A percentile compares a stretch with the other conserved stretches of the same genome.
phyloP scores from a whole-genome alignment of 805 yeast species.

The Saturnispora bothae region DNA sequence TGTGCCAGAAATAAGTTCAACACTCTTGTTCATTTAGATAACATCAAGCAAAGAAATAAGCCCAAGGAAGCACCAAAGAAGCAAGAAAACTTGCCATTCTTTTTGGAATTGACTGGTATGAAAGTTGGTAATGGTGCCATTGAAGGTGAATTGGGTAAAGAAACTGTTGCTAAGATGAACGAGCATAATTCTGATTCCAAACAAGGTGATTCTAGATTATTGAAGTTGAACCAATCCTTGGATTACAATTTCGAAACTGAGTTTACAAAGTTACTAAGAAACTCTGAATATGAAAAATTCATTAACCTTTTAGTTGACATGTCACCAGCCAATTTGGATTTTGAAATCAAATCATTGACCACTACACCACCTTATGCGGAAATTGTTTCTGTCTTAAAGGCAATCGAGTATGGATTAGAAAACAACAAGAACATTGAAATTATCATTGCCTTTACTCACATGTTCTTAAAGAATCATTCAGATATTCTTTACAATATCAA shows the following conservation, averaged over 20 bases:
- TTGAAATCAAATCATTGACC: conserved; percentile 76
- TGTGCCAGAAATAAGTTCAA: conserved; percentile 72
- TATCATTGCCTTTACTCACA: conserved; percentile 67
- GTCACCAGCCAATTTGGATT: conserved; percentile 70
- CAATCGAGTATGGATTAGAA: conserved; percentile 49
- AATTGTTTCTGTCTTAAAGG: conserved; percentile 52
- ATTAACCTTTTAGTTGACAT: conserved; percentile 44
- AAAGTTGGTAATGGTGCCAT: conserved; percentile 63
- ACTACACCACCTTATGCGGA: conserved; percentile 59
- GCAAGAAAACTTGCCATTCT: conserved; percentile 73
- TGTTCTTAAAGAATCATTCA: conserved; percentile 71
- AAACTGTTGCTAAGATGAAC: conserved; percentile 20
- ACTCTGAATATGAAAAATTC: conserved; percentile 43
- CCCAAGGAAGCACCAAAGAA: conserved; percentile 84
- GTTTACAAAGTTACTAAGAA: conserved; percentile 57
- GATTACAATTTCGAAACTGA: conserved; percentile 54
- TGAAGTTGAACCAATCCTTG: conserved; percentile 28
- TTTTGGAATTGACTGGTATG: conserved; percentile 56
- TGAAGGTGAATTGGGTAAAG: conserved; percentile 33
- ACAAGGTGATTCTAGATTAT: conserved; percentile 16
- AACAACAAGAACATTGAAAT: conserved; percentile 60
- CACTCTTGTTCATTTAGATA: conserved; percentile 71
- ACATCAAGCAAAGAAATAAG: conserved; percentile 76
- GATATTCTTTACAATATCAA: conserved; percentile 45
- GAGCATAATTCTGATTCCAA: conserved; percentile 15